phyloP scores from a whole-genome alignment of 2,329 filamentous ascomycete genomes.

The Pseudonectria buxi region DNA sequence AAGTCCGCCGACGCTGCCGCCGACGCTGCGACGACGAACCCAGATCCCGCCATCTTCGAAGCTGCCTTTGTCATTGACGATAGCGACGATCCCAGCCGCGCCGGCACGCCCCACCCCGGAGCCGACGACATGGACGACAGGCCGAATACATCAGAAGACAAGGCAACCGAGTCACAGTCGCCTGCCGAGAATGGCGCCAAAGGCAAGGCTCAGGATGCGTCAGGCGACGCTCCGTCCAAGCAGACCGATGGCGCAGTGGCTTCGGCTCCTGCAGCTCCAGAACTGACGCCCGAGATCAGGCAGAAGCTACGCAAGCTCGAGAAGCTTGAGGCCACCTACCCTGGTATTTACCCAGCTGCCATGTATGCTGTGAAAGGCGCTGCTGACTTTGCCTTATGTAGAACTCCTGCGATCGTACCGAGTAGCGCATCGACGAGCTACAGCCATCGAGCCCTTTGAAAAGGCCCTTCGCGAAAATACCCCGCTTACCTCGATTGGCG shows the following conservation, averaged over 20 bases:
- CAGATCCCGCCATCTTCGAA: conserved; percentile 84
- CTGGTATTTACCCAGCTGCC: conserved; percentile 48
- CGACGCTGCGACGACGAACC: conserved; percentile 41
- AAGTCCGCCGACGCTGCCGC: conserved; percentile 30
- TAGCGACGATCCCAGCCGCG: conserved; percentile 60
- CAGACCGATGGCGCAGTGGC: conserved; percentile 10
- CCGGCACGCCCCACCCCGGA: conserved; percentile 48
- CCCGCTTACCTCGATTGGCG: conserved; percentile 78
- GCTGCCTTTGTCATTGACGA: conserved; percentile 82
- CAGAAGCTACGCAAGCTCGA: conserved; percentile 78
- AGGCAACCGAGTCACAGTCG: conserved; percentile 2
- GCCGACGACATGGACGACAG: conserved; percentile 29
- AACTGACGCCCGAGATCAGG: conserved; percentile 68
- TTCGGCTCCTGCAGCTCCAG: conserved; percentile 26
- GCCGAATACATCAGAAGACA: conserved; percentile 16
- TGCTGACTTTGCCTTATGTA: conserved; percentile 3
- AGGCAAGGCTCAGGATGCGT: conserved; percentile 15
- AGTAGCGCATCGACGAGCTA: conserved; percentile 78
- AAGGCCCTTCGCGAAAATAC: conserved; percentile 86
- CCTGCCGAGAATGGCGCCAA: conserved; percentile 12
- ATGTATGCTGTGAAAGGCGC: neutral
- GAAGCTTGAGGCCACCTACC: conserved; percentile 80
- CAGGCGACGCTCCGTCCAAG: conserved; percentile 7
- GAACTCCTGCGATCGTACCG: conserved; percentile 89
- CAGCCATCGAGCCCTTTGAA: conserved; percentile 89